phyloP scores from a whole-genome alignment of 2,329 filamentous ascomycete genomes.

The Cryphonectria radicalis region DNA sequence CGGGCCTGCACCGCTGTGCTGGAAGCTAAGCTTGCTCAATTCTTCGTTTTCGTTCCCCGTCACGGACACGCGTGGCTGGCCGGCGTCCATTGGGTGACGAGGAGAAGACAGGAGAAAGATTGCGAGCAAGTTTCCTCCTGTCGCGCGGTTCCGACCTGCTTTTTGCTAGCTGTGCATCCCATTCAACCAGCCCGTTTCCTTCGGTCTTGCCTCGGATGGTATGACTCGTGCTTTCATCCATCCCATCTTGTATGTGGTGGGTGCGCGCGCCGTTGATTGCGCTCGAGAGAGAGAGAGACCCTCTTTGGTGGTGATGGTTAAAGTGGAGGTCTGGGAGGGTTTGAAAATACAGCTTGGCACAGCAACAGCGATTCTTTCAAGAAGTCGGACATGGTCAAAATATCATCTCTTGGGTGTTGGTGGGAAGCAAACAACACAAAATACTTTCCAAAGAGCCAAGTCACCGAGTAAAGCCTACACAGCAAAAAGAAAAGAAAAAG shows the following conservation, averaged over 20 bases:
- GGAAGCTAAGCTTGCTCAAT: slow-evolving; percentile 11
- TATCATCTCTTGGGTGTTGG: not conserved
- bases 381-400: not conserved
- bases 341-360: not conserved
- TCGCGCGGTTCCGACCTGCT: no score
- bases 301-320: no score
- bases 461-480: not conserved
- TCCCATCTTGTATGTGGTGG: not conserved
- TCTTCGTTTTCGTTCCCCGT: not conserved
- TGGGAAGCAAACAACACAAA: not conserved
- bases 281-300: no score
- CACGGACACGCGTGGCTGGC: not conserved
- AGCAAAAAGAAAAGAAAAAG: not conserved
- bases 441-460: not conserved
- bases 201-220: not conserved
- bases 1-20: slow-evolving; percentile 4
- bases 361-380: not conserved
- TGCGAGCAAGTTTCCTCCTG: not conserved
- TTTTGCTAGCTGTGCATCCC: no score
- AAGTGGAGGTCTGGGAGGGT: not conserved
- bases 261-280: no score
- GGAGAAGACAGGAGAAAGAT: not conserved
- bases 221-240: not conserved
- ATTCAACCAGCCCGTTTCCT: not conserved
- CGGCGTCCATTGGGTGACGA: not conserved